Conservation (phyloP, 164 flowering plant species). For the Nymphaea thermarum region DNA sequence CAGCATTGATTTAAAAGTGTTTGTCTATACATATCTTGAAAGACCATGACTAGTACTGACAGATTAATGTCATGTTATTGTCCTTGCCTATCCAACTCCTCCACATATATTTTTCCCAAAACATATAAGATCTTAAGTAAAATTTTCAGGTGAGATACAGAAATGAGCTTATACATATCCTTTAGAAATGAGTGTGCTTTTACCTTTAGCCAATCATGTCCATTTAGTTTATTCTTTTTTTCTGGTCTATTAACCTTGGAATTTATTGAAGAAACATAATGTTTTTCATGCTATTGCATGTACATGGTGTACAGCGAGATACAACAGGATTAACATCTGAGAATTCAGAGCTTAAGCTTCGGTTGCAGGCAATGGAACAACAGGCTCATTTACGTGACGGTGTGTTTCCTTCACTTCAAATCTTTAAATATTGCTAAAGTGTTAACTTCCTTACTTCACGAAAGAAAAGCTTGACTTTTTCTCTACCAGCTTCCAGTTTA, state of each 20-base stretch:
- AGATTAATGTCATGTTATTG: too few species aligned
- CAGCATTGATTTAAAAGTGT: too few species aligned
- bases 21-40: too few species aligned
- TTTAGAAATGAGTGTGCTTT: neutral
- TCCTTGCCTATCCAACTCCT: too few species aligned
- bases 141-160: too few species aligned
- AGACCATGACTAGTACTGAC: too few species aligned
- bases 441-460: too few species aligned
- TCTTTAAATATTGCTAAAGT: neutral
- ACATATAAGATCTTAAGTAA: too few species aligned
- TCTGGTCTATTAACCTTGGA: neutral
- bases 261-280: neutral
- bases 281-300: neutral
- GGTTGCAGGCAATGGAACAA: slow-evolving; percentile 94
- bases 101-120: too few species aligned
- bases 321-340: slow-evolving; percentile 67
- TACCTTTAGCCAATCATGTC: neutral
- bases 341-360: slow-evolving; percentile 86
- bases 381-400: slow-evolving; percentile 97
- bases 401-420: slow-evolving; percentile 13
- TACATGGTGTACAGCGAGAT: slow-evolving; percentile 44
- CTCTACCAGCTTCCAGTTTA: too few species aligned
- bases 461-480: too few species aligned
- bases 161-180: too few species aligned
- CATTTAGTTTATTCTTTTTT: neutral